Evolutionary conservation across 164 flowering plant species (phyloP).

Genomic region (Brasenia schreberi): DNA sequence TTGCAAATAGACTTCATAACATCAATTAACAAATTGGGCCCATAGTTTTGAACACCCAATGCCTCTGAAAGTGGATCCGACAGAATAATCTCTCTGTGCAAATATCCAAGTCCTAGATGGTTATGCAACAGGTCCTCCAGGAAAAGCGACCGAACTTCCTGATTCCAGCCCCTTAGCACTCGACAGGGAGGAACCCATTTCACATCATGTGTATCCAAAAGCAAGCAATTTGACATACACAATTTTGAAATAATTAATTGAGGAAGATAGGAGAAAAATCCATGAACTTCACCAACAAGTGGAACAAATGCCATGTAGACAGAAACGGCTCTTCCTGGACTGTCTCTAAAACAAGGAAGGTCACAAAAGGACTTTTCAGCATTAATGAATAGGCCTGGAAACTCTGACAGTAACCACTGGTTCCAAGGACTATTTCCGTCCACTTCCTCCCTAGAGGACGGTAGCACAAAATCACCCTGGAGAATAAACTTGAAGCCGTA

Average conservation of each 20-base stretch:
- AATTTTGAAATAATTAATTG: constrained; percentile 64
- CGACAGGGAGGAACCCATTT: constrained; percentile 89
- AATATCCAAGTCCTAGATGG: constrained; percentile 76
- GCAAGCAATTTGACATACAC: constrained; percentile 66
- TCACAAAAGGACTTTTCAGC: constrained; percentile 64
- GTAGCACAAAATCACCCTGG: constrained; percentile 92
- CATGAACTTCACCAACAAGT: constrained; percentile 90
- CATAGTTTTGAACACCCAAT: constrained; percentile 70
- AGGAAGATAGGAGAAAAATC: constrained; percentile 87
- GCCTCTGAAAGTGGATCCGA: constrained; percentile 66
- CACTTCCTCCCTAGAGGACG: constrained; percentile 97
- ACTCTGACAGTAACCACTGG: constrained; percentile 85
- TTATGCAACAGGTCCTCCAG: constrained; percentile 51
- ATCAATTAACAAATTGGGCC: constrained; percentile 50
- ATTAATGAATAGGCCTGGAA: constrained; percentile 65
- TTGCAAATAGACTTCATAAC: constrained; percentile 40
- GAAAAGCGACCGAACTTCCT: constrained; percentile 40
- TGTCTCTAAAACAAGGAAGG: constrained; percentile 56
- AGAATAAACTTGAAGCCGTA: constrained; percentile 92
- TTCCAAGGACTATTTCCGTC: constrained; percentile 93
- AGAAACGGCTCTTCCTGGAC: constrained; percentile 65
- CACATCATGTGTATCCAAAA: constrained; percentile 46
- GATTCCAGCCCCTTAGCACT: constrained; percentile 74
- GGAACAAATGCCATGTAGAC: constrained; percentile 90
- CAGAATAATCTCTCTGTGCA: constrained; percentile 50